A percentile compares a stretch with the other conserved stretches of the same genome.
Conservation (phyloP, 495 filamentous ascomycete genomes). For the Talaromyces borbonicus region DNA sequence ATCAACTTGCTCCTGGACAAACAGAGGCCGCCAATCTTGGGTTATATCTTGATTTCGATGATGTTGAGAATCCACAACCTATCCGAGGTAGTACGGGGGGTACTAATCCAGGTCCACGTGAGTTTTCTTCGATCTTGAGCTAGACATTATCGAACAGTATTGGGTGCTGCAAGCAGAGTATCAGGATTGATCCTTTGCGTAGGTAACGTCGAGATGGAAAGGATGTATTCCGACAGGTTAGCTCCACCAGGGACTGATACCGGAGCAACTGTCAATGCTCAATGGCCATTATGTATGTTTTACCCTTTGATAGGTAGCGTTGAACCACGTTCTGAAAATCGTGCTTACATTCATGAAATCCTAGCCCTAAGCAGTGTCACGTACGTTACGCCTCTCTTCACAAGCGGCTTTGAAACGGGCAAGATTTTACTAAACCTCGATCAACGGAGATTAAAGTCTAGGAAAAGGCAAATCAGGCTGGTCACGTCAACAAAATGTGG, state of each 20-base stretch:
- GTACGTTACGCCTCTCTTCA: conserved; percentile 8
- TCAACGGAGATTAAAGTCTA: conserved; percentile 17
- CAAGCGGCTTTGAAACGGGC: neutral
- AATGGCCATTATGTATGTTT: conserved; percentile 55
- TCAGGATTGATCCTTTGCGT: conserved; percentile 1
- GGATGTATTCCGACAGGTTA: conserved; percentile 53
- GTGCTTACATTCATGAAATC: neutral
- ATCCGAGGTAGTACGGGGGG: conserved; percentile 49
- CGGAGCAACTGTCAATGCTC: conserved; percentile 53
- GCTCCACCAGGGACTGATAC: conserved; percentile 58
- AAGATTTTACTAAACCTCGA: conserved; percentile 5
- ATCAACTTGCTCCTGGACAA: conserved; percentile 43
- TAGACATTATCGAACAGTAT: neutral
- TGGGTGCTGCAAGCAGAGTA: neutral
- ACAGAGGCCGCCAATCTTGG: conserved; percentile 47
- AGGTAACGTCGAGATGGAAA: conserved; percentile 51
- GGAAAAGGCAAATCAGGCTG: conserved; percentile 52
- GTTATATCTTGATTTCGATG: conserved; percentile 51
- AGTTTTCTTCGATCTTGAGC: conserved; percentile 10
- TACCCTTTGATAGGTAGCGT: too few species aligned
- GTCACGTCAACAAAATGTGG: conserved; percentile 57
- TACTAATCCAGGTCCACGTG: conserved; percentile 54
- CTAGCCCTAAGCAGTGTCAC: conserved; percentile 49
- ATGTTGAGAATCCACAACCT: conserved; percentile 55
- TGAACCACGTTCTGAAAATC: neutral